Conservation (phyloP, 78 protist genomes). For the Speleostelium caveatum region DNA sequence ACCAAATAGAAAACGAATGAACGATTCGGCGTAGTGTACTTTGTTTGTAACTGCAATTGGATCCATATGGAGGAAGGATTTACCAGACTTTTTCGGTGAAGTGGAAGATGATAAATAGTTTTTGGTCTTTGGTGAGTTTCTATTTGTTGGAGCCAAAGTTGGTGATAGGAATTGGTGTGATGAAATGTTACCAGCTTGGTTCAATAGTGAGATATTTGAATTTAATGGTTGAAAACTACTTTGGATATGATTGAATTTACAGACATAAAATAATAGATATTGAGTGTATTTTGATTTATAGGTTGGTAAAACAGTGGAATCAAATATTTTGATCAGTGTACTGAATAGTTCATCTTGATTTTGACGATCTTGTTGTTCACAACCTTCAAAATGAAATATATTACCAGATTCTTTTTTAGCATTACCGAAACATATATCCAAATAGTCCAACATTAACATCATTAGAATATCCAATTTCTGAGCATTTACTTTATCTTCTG, state of each 20-base stretch:
- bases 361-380: neutral
- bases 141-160: neutral
- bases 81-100: slow-evolving; percentile 3
- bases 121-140: neutral
- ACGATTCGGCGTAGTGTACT: slow-evolving; percentile 53
- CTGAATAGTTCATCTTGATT: slow-evolving; percentile 46
- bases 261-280: slow-evolving; percentile 33
- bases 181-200: neutral
- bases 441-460: slow-evolving; percentile 60
- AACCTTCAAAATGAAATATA: slow-evolving; percentile 33
- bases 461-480: slow-evolving; percentile 65
- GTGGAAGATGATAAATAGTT: neutral
- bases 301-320: slow-evolving; percentile 41
- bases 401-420: slow-evolving; percentile 45
- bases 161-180: neutral
- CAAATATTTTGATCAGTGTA: slow-evolving; percentile 25
- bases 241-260: slow-evolving; percentile 8
- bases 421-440: slow-evolving; percentile 28
- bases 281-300: slow-evolving; percentile 69
- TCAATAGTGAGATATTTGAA: slow-evolving; percentile 30
- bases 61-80: slow-evolving; percentile 43
- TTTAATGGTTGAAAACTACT: slow-evolving; percentile 34
- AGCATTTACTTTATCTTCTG: slow-evolving; percentile 45
- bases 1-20: slow-evolving; percentile 53
- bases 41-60: neutral